Evolutionary conservation across 2,329 filamentous ascomycete species (phyloP).

Genomic region (Sporothrix dimorphospora): DNA sequence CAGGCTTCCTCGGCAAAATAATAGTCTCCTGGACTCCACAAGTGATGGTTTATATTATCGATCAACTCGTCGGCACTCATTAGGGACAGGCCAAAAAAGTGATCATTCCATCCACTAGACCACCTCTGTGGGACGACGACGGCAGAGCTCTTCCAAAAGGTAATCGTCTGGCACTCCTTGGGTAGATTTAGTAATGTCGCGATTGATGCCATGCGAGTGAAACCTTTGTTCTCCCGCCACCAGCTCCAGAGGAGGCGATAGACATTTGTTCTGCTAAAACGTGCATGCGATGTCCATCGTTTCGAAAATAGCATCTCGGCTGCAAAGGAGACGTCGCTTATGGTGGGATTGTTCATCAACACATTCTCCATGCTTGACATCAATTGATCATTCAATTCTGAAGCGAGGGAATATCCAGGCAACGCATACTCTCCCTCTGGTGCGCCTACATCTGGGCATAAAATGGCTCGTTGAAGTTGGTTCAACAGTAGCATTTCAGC

Average conservation of each 20-base stretch:
- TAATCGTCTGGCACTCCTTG: background rate
- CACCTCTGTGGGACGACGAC: background rate
- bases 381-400: background rate
- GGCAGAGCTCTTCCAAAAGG: slow-evolving; percentile 2
- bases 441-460: background rate
- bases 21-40: background rate
- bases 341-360: background rate
- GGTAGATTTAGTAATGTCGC: background rate
- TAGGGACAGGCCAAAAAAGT: background rate
- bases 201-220: background rate
- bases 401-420: background rate
- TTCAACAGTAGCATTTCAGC: background rate
- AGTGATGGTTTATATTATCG: background rate
- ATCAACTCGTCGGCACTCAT: background rate
- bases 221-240: background rate
- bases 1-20: background rate
- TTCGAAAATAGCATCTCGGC: background rate
- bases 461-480: background rate
- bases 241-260: background rate
- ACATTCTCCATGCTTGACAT: background rate
- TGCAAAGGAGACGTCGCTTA: background rate
- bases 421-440: background rate
- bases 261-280: background rate
- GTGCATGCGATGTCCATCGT: background rate
- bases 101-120: background rate